phyloP scores from a whole-genome alignment of 768 basidiomycete species.

The Dioszegia aurantiaca region DNA sequence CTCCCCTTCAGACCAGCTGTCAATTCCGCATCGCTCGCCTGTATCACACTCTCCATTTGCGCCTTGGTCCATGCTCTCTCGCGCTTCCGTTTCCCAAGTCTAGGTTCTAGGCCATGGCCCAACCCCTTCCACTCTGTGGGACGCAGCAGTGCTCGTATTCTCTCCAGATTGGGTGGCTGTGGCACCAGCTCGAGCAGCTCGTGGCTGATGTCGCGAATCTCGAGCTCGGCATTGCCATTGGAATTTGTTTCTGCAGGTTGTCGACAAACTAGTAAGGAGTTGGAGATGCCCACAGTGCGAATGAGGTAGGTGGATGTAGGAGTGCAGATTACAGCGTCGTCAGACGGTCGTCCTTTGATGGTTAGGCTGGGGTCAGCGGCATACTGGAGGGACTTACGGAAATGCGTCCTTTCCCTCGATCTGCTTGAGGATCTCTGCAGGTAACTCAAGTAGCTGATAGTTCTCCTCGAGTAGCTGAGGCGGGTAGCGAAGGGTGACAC shows the following conservation, averaged over 20 bases:
- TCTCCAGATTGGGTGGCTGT: conserved; percentile 70
- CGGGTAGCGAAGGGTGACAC: conserved; percentile 33
- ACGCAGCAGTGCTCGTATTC: conserved; percentile 62
- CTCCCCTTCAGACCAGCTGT: conserved; percentile 63
- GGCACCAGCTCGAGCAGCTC: conserved; percentile 80
- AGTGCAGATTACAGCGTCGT: conserved; percentile 90
- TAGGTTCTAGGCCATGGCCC: conserved; percentile 17
- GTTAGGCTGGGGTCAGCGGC: conserved; percentile 57
- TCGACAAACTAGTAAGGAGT: conserved; percentile 70
- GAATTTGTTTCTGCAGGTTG: conserved; percentile 11
- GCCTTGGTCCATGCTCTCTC: conserved; percentile 58
- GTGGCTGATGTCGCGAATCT: conserved; percentile 75
- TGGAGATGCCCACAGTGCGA: conserved; percentile 83
- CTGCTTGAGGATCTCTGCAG: conserved; percentile 46
- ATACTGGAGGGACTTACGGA: conserved; percentile 27
- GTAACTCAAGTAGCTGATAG: conserved; percentile 51
- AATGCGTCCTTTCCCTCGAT: conserved; percentile 37
- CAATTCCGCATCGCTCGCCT: conserved; percentile 79
- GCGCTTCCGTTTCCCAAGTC: conserved; percentile 45
- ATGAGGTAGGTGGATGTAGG: conserved; percentile 72
- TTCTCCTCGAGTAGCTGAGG: conserved; percentile 24
- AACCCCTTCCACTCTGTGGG: conserved; percentile 69
- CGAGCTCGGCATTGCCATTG: conserved; percentile 49
- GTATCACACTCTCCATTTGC: conserved; percentile 64
- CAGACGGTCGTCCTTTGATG: conserved; percentile 75